Conservation (phyloP, 1,284 basidiomycete genomes). For the Leccinum variabile region DNA sequence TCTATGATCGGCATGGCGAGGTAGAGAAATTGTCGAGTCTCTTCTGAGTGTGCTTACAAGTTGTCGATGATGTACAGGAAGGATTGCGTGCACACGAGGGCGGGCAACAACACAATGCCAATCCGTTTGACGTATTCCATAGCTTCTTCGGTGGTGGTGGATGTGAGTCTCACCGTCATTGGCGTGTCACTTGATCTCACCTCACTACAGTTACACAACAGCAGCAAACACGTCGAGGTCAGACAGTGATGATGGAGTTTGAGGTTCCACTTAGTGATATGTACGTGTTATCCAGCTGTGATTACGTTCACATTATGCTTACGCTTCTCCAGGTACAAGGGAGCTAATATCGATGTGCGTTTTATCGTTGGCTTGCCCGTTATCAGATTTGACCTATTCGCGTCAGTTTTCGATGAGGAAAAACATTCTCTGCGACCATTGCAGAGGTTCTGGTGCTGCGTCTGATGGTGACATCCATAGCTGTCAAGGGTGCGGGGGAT, state of each 20-base stretch:
- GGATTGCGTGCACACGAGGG: conserved; percentile 86
- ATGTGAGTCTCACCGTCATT: conserved; percentile 41
- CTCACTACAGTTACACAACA: conserved; percentile 20
- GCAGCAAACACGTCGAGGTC: conserved; percentile 74
- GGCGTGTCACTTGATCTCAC: neutral
- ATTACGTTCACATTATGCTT: conserved; percentile 8
- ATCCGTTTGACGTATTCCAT: conserved; percentile 93
- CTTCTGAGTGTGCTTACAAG: conserved; percentile 9
- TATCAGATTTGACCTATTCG: conserved; percentile 10
- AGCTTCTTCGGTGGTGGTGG: conserved; percentile 88
- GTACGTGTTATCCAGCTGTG: conserved; percentile 41
- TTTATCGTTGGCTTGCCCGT: neutral
- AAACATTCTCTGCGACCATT: conserved; percentile 88
- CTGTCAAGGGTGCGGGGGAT: conserved; percentile 80
- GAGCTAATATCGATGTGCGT: conserved; percentile 78
- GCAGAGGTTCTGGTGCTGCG: conserved; percentile 88
- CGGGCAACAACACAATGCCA: conserved; percentile 64
- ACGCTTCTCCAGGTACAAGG: conserved; percentile 57
- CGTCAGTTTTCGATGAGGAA: conserved; percentile 87
- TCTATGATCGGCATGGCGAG: conserved; percentile 92
- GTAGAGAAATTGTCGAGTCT: conserved; percentile 38
- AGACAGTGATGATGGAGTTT: conserved; percentile 82
- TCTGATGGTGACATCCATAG: conserved; percentile 83
- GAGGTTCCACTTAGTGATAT: conserved; percentile 86
- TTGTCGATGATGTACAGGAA: conserved; percentile 47